Conservation (phyloP, 2,329 filamentous ascomycete genomes). For the Diaporthe vexans region DNA sequence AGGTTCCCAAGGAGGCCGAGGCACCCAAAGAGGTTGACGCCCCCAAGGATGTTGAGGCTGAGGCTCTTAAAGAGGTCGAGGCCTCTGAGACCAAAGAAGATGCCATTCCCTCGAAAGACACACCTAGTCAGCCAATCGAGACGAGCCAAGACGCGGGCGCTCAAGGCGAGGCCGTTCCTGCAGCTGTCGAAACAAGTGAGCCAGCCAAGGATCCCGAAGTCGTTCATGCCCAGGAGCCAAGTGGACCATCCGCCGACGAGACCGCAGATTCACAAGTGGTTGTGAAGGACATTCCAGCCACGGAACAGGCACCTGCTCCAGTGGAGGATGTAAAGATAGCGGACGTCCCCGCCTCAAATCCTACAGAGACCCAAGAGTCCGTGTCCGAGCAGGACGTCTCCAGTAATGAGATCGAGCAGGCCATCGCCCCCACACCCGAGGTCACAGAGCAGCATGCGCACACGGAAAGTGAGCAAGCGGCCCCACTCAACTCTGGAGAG, state of each 20-base stretch:
- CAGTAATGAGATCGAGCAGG: background rate
- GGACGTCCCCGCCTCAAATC: background rate
- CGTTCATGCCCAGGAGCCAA: conserved; percentile 14
- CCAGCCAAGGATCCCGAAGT: background rate
- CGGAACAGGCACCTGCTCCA: background rate
- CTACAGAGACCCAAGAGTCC: background rate
- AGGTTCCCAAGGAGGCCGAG: background rate
- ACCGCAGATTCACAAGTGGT: background rate
- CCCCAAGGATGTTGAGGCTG: background rate
- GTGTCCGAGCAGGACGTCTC: background rate
- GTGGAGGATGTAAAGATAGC: conserved; percentile 12
- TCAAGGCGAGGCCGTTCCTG: conserved; percentile 12
- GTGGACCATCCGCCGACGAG: background rate
- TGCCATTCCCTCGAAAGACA: background rate
- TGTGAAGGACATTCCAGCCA: background rate
- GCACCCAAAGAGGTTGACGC: conserved; percentile 16
- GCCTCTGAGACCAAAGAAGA: conserved; percentile 28
- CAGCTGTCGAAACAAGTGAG: conserved; percentile 29
- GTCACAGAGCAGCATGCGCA: background rate
- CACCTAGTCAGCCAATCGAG: conserved; percentile 1
- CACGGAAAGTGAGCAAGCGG: conserved; percentile 17
- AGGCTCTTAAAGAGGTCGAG: conserved; percentile 26
- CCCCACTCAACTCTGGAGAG: background rate
- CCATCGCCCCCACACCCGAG: background rate
- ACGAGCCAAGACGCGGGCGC: background rate